These are phyloP conservation scores for Phytophthora brassicae DNA, from an alignment of 352 stramenopile genomes.

Conservation along the genomic window DNA sequence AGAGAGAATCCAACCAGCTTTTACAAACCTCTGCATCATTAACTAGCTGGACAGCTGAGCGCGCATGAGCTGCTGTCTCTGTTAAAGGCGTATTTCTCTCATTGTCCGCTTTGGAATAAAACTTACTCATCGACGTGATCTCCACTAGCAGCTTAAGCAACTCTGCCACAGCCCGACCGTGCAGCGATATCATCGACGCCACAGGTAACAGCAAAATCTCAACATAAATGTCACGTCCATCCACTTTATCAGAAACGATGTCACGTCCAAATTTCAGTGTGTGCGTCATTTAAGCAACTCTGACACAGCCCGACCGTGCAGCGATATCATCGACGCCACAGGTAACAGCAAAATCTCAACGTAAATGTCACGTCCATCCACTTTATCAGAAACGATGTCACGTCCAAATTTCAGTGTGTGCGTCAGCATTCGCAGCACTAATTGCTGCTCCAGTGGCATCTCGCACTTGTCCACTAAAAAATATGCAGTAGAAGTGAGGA, in stretches of 20 bases:
- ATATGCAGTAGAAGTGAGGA: slow-evolving; percentile 42
- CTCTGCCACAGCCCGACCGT: slow-evolving; percentile 27
- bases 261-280: slow-evolving; percentile 30
- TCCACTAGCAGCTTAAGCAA: slow-evolving; percentile 46
- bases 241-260: background rate
- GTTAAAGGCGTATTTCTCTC: slow-evolving; percentile 1
- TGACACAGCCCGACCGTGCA: slow-evolving; percentile 28
- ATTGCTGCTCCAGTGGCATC: slow-evolving; percentile 36
- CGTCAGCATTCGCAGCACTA: slow-evolving; percentile 44
- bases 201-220: slow-evolving; percentile 64
- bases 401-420: slow-evolving; percentile 32
- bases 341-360: slow-evolving; percentile 63
- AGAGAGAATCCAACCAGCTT: slow-evolving; percentile 47
- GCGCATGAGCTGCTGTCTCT: slow-evolving; percentile 31
- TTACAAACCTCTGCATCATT: slow-evolving; percentile 17
- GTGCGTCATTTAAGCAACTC: slow-evolving; percentile 37
- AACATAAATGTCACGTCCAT: slow-evolving; percentile 43
- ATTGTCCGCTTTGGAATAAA: slow-evolving; percentile 2
- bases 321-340: slow-evolving; percentile 47
- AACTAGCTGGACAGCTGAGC: slow-evolving; percentile 40
- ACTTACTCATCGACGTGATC: slow-evolving; percentile 29
- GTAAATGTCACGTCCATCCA: slow-evolving; percentile 36
- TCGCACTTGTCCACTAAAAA: slow-evolving; percentile 35
- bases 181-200: slow-evolving; percentile 42
- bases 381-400: background rate